Evolutionary conservation across 345 rosid species (phyloP), one percentile per base, ranked within the genome.

Genomic region (Odontarrhena argentea): DNA sequence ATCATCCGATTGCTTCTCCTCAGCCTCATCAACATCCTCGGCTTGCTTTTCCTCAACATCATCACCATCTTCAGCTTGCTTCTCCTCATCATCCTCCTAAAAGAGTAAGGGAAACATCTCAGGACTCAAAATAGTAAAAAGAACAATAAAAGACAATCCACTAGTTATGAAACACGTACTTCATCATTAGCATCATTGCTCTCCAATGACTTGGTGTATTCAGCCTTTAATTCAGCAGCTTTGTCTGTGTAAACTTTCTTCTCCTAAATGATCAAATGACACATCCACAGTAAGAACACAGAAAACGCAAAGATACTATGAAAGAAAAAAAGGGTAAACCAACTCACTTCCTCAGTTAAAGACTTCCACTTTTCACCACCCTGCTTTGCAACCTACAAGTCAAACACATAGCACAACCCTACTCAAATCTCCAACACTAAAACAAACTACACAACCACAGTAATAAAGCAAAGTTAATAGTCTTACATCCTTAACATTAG

Each of bases 281-380:
- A 64, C n/a, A 75, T 12, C 13, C 12, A 37, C n/a, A 26, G 49
- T 55, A 4, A 65, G 13, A 51, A 36, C 36, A 34, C 11, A 47
- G 11, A 4, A 49, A n/a, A 6, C 24, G 57, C 36, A 47, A 63
- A 26, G 6, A 36, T 2, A 55, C 32, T 8, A 41, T 9, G 9
- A 10, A 56, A 63, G 9, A n/a, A 32, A 22, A 25, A 43, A 38
- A 22, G 5, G 53, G 1, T 24, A 46, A 11, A 44, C 2, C 1
- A 51, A 77, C 96, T 83, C 55, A 86, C 96, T 49, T 87, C 96
- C 50, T 89, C 93, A 2, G 85, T 71, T 88, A 92, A 55, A 14
- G 87, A 83, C 74, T 76, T 84, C 98, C 96, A 86, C 71, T 81
- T 85, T 74, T 82, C 97, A 69, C 96, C 98, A 47, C 86, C 96